phyloP scores from a whole-genome alignment of 148 eudicot species.

The Arbutus unedo region DNA sequence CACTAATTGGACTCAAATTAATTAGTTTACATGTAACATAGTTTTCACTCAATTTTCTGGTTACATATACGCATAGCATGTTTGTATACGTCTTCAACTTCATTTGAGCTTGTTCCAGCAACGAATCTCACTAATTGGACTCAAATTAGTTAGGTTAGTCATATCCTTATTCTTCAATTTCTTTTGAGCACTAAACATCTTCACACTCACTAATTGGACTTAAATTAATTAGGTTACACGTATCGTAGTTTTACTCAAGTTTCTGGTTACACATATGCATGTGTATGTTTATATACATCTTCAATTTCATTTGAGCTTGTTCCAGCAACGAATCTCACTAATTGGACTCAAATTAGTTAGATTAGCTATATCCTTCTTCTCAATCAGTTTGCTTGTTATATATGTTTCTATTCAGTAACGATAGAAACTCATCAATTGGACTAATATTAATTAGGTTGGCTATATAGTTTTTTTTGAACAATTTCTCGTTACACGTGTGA shows the following conservation, averaged over 20 bases:
- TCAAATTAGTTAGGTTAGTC: background rate
- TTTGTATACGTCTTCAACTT: background rate
- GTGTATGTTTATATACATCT: background rate
- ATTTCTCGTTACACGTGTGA: background rate
- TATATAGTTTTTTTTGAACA: background rate
- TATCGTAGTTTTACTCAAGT: background rate
- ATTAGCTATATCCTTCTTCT: too few relatives aligned
- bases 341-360: background rate
- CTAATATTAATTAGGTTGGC: background rate
- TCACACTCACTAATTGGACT: background rate
- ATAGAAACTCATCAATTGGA: background rate
- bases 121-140: background rate
- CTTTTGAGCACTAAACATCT: background rate
- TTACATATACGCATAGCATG: background rate
- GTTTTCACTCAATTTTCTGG: background rate
- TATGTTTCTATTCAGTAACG: too few relatives aligned
- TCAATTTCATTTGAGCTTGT: background rate
- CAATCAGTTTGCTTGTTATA: too few relatives aligned
- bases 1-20: background rate
- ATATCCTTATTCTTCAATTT: background rate
- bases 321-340: background rate
- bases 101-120: background rate
- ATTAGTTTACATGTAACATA: background rate
- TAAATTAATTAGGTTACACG: background rate
- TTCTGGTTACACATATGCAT: background rate